These are phyloP conservation scores for Scytalidium lignicola DNA, from an alignment of 2,329 filamentous ascomycete genomes.

Conservation along the genomic window DNA sequence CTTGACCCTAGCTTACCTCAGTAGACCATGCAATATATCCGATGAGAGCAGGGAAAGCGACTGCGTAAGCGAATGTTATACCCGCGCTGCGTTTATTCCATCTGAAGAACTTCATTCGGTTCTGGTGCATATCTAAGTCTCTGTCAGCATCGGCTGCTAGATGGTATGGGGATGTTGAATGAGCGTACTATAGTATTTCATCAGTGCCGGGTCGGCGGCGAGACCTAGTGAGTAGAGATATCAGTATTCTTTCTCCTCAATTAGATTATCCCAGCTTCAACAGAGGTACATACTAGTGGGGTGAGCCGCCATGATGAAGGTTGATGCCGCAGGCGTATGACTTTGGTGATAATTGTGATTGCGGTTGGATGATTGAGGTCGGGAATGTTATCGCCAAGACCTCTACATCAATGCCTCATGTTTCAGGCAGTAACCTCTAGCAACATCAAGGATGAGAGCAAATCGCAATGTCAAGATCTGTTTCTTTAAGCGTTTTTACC, in stretches of 20 bases:
- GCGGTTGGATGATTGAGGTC: neutral
- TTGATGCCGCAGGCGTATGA: constrained; percentile 13
- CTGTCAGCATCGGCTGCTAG: neutral
- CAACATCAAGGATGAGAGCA: too few relatives aligned
- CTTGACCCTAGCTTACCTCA: constrained; percentile 61
- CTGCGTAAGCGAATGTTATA: constrained; percentile 72
- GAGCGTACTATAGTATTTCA: constrained; percentile 48
- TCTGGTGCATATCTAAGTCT: constrained; percentile 67
- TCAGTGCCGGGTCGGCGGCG: constrained; percentile 41
- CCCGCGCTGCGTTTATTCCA: constrained; percentile 82
- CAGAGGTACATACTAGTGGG: constrained; percentile 35
- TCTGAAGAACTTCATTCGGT: constrained; percentile 91
- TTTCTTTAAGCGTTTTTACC: too few relatives aligned
- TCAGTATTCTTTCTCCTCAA: constrained; percentile 9
- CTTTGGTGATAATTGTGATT: neutral
- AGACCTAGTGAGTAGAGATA: constrained; percentile 15
- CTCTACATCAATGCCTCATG: neutral
- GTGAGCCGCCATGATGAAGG: constrained; percentile 42
- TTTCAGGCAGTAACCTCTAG: neutral
- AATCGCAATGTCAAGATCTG: too few relatives aligned
- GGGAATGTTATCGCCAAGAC: constrained; percentile 1
- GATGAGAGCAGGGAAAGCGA: constrained; percentile 65
- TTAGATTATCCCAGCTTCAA: neutral
- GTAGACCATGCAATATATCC: constrained; percentile 71
- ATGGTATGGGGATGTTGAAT: constrained; percentile 6